Percentiles rank a stretch among this genome's conserved stretches.
Evolutionary conservation across 345 rosid genomes (phyloP).

Genomic region (Aquilaria malaccensis): DNA sequence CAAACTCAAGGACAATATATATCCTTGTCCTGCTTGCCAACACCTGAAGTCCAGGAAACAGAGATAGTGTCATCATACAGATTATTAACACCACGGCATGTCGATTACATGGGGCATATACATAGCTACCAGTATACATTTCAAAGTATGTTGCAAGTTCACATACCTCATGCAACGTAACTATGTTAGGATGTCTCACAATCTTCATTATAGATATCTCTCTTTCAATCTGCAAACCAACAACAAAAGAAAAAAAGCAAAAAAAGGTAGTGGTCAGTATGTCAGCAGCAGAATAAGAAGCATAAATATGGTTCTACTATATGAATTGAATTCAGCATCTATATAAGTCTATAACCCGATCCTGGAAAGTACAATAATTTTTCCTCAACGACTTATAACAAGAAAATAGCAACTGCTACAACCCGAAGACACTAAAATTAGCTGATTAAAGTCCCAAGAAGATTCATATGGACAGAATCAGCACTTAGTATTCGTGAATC

Average conservation of each 20-base stretch:
- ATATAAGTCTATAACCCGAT: no score
- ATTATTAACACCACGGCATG: neutral
- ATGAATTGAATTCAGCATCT: no score
- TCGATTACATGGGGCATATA: slow-evolving; percentile 5
- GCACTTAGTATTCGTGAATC: neutral
- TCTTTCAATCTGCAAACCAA: slow-evolving; percentile 55
- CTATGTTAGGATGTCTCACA: slow-evolving; percentile 80
- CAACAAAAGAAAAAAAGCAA: neutral
- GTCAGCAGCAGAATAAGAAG: no score
- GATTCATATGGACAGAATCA: neutral
- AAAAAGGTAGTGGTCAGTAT: neutral
- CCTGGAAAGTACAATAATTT: no score
- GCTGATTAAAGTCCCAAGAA: neutral
- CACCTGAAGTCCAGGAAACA: slow-evolving; percentile 34
- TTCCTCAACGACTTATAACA: no score
- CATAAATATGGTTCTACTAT: no score
- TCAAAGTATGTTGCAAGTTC: neutral
- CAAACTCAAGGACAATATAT: slow-evolving; percentile 86
- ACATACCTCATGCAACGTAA: slow-evolving; percentile 72
- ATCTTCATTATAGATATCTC: slow-evolving; percentile 95
- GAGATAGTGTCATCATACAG: neutral
- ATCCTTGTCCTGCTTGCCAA: slow-evolving; percentile 70
- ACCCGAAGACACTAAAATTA: no score
- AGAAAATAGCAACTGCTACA: no score
- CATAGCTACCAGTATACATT: neutral